Evolutionary conservation across 129 eudicot genomes (phyloP).

Genomic region (Helianthus annuus): HanXRQr2.0-SUNRISE NC_035449.2:50318605-50319104

Average conservation of each 20-base stretch:
- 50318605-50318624: constrained; percentile 26
- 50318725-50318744: constrained; percentile 48
- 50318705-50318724: neutral
- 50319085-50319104: constrained; percentile 24
- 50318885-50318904: neutral
- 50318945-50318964: neutral
- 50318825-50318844: neutral
- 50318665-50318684: neutral
- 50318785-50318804: neutral
- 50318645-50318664: constrained; percentile 1
- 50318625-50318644: neutral
- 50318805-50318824: constrained; percentile 3
- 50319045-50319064: constrained; percentile 4
- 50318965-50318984: constrained; percentile 43
- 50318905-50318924: constrained; percentile 1
- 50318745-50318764: constrained; percentile 43
- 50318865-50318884: constrained; percentile 46
- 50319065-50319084: constrained; percentile 36
- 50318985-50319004: constrained; percentile 40
- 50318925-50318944: neutral
- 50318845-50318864: constrained; percentile 27
- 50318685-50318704: constrained; percentile 5
- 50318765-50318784: constrained; percentile 6
- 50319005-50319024: constrained; percentile 30
- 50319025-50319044: constrained; percentile 5